phyloP scores from a whole-genome alignment of 2,329 filamentous ascomycete species.

The Neofusicoccum umdonicola region DNA sequence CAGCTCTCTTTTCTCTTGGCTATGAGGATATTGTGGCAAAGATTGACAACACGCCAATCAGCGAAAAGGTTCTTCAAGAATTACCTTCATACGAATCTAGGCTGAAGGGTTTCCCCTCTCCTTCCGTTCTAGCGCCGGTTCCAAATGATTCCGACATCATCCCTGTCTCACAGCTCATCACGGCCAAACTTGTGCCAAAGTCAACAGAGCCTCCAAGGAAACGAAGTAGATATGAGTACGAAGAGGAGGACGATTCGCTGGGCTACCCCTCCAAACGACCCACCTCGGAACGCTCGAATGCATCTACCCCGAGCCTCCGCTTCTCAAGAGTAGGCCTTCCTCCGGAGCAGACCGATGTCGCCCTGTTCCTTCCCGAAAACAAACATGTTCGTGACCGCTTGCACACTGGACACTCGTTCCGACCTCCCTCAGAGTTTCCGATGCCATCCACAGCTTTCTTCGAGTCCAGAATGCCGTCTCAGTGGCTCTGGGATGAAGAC shows the following conservation, averaged over 20 bases:
- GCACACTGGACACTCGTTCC: constrained; percentile 87
- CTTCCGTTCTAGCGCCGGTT: constrained; percentile 46
- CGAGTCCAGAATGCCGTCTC: constrained; percentile 79
- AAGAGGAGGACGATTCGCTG: constrained; percentile 62
- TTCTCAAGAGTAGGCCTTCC: constrained; percentile 52
- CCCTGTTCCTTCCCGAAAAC: constrained; percentile 85
- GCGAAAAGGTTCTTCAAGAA: constrained; percentile 75
- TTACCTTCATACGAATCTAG: constrained; percentile 69
- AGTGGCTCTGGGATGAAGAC: constrained; percentile 89
- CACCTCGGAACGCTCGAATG: constrained; percentile 44
- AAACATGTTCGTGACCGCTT: constrained; percentile 86
- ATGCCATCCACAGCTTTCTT: constrained; percentile 93
- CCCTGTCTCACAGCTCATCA: constrained; percentile 82
- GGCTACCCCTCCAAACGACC: constrained; percentile 36
- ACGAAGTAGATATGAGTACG: constrained; percentile 78
- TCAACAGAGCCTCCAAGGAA: constrained; percentile 67
- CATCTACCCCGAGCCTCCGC: constrained; percentile 38
- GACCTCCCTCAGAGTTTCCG: constrained; percentile 83
- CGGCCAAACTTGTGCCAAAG: constrained; percentile 72
- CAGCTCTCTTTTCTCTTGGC: constrained; percentile 78
- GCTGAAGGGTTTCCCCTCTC: constrained; percentile 22
- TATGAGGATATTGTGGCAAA: constrained; percentile 80
- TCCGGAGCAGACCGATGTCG: constrained; percentile 72
- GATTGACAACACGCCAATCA: constrained; percentile 69
- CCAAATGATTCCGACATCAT: constrained; percentile 42